Conservation (phyloP, 139 green algal species). For the Volvox reticuliferus region DNA sequence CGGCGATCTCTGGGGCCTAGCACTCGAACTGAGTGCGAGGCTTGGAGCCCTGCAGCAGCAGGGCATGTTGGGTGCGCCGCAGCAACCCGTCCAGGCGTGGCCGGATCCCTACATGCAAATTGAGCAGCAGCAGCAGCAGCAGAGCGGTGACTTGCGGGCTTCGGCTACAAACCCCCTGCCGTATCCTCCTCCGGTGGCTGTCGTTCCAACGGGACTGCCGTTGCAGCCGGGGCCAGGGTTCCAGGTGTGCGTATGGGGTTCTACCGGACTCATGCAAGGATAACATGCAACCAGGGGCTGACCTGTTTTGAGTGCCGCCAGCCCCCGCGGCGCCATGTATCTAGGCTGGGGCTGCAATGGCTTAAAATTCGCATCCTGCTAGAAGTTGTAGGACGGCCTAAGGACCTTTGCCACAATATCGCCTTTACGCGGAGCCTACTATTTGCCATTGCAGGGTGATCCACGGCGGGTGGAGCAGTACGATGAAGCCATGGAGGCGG, state of each 20-base stretch:
- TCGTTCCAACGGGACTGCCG: conserved; percentile 17
- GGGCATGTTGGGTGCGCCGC: neutral
- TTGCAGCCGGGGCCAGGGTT: neutral
- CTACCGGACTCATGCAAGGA: too few species aligned
- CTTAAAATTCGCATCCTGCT: too few species aligned
- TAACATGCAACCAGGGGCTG: too few species aligned
- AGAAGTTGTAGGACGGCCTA: too few species aligned
- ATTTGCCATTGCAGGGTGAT: neutral
- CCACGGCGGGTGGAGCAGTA: neutral
- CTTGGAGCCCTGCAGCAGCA: conserved; percentile 42
- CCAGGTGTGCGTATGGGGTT: neutral
- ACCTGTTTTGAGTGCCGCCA: too few species aligned
- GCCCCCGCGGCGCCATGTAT: too few species aligned
- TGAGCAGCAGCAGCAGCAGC: neutral
- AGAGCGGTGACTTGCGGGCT: too few species aligned
- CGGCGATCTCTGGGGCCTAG: conserved; percentile 9
- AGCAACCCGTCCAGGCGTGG: conserved; percentile 5
- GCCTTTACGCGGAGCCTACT: too few species aligned
- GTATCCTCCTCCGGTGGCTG: neutral
- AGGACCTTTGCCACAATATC: too few species aligned
- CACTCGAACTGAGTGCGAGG: conserved; percentile 26
- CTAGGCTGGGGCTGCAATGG: too few species aligned
- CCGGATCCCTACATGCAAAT: neutral
- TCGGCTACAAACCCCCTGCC: neutral
- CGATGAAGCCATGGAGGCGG: conserved; percentile 20